Evolutionary conservation across 805 yeast genomes (phyloP), one percentile per base, ranked within the genome.

Genomic region (Yamadazyma paraphyllophila): DNA sequence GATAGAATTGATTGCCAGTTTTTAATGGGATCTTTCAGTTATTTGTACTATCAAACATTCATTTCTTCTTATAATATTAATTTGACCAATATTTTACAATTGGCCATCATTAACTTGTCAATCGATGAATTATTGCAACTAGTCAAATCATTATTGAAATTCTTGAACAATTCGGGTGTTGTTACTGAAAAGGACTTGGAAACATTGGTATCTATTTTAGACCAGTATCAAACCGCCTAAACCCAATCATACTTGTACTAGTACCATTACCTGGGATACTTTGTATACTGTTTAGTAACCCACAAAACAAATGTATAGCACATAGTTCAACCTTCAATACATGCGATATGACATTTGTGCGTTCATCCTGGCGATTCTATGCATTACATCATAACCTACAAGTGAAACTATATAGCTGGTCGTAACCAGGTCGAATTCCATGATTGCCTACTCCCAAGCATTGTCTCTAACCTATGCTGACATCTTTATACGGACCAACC

Each of bases 1-100:
- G 99, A 94, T 64, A 80, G 99, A 69, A 84, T 94, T 73, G 99
- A 94, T 69, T 94, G 99, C 69, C 98, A 94, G 69, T 94, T 92
- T 62, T 73, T 94, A 56, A 94, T 94, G 98, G 99, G 99, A 10
- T 88, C 96, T 33, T 94, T 94, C 62, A 79, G 94, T 29, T 91
- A 90, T 61, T 74, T 94, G 54, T 94, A 94, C 69, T 91, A 84
- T 66, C 97, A 92, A 66, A 88, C 97, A 2, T 94, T 94, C 63
- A 79, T 94, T 54, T 82, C 92, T 31, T 78, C 81, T 36, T 80
- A 81, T 52, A 82, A 84, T 63, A 70, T 83, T 51, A 83, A 83
- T 44, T 83, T 88, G 45, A 92, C 89, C 30, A 76, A 84, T 11
- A 68, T 94, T 20, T 66, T 92, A 48, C 96, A 92, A 56, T 69